Conservation (phyloP, 805 yeast genomes). For the Grigorovia humatica region DNA sequence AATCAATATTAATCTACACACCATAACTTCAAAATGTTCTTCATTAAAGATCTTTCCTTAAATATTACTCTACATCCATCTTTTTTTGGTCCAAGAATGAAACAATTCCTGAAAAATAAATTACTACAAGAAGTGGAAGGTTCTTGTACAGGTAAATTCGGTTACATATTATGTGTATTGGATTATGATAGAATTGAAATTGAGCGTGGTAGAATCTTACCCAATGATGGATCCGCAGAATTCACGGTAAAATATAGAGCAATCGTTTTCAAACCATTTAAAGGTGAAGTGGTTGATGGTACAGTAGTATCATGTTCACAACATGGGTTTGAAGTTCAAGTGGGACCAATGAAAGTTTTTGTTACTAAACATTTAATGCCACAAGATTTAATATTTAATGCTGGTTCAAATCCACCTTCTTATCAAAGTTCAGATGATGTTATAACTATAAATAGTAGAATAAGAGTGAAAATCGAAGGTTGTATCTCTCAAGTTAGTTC, state of each 20-base stretch:
- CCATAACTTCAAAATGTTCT: slow-evolving; percentile 28
- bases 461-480: slow-evolving; percentile 92
- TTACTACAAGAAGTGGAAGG: slow-evolving; percentile 95
- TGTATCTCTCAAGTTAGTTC: slow-evolving; percentile 96
- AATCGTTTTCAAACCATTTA: slow-evolving; percentile 96
- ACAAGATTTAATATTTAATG: slow-evolving; percentile 84
- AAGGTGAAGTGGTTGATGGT: slow-evolving; percentile 98
- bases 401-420: slow-evolving; percentile 97
- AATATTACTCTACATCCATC: slow-evolving; percentile 94
- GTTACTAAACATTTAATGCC: slow-evolving; percentile 93
- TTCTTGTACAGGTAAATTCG: slow-evolving; percentile 97
- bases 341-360: slow-evolving; percentile 91
- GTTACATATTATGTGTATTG: slow-evolving; percentile 90
- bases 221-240: slow-evolving; percentile 90
- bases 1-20: neutral
- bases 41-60: slow-evolving; percentile 75
- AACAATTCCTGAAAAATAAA: slow-evolving; percentile 80
- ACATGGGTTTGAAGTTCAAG: slow-evolving; percentile 96
- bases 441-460: slow-evolving; percentile 87
- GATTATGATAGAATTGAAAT: slow-evolving; percentile 92
- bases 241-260: slow-evolving; percentile 94
- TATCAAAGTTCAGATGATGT: slow-evolving; percentile 91
- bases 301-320: slow-evolving; percentile 87
- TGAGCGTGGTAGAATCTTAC: slow-evolving; percentile 85
- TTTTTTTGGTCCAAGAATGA: slow-evolving; percentile 96